These are phyloP conservation scores for Beauveria pseudobassiana DNA, from an alignment of 2,329 filamentous ascomycete species.

Conservation along the genomic window DNA sequence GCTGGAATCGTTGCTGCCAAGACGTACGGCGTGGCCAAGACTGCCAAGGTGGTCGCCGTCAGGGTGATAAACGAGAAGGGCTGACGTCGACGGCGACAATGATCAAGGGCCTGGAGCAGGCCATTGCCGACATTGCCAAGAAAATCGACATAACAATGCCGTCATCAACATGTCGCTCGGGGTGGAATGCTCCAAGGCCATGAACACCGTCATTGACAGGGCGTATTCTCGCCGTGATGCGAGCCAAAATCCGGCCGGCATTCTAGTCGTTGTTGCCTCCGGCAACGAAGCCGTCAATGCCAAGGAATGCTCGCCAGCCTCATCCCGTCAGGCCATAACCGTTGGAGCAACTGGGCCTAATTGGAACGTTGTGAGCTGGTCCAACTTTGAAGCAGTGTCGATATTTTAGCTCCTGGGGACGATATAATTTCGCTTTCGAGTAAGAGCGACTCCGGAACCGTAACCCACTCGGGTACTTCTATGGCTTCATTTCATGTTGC, in stretches of 20 bases:
- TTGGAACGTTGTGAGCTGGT: conserved; percentile 35
- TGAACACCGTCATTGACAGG: not conserved
- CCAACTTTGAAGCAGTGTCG: conserved; percentile 37
- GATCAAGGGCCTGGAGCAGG: not conserved
- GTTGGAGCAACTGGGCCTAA: conserved; percentile 36
- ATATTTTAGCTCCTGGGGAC: conserved; percentile 36
- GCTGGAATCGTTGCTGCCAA: conserved; percentile 52
- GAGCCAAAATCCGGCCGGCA: not conserved
- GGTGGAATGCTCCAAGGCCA: not conserved
- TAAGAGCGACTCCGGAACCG: conserved; percentile 32
- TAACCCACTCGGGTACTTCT: conserved; percentile 34
- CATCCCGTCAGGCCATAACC: conserved; percentile 37
- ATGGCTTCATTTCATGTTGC: conserved; percentile 34
- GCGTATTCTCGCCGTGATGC: not conserved
- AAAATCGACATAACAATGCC: not conserved
- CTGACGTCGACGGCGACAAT: not conserved
- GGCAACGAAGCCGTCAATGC: conserved; percentile 35
- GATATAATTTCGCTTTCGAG: conserved; percentile 30
- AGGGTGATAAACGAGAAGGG: not conserved
- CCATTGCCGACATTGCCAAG: not conserved
- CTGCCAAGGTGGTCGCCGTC: conserved; percentile 37
- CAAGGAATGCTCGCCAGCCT: conserved; percentile 37
- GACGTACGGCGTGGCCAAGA: conserved; percentile 57
- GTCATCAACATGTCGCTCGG: not conserved
- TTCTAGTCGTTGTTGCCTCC: not conserved